Conservation (phyloP, 192 early-diverging fungal species). For the Cladochytrium replicatum region DNA sequence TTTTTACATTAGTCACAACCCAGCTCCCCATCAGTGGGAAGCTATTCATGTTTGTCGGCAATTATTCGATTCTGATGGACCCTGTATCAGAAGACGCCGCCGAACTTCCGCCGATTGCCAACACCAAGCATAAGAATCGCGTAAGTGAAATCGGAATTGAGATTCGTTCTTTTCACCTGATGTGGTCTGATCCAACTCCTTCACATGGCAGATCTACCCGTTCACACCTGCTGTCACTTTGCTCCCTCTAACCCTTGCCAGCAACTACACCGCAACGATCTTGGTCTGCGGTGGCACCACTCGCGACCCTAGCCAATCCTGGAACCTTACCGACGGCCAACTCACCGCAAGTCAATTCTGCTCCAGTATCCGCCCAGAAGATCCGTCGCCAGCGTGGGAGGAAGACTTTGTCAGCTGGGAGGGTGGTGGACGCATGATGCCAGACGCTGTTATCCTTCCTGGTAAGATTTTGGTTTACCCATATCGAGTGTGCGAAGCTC, state of each 20-base stretch:
- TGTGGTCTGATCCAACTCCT: no score
- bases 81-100: constrained; percentile 12
- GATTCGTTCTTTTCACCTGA: no score
- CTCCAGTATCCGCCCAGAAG: not conserved
- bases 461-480: constrained; percentile 13
- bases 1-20: no score
- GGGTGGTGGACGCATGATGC: constrained; percentile 3
- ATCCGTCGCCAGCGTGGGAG: not conserved
- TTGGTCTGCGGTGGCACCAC: constrained; percentile 31
- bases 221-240: constrained; percentile 42
- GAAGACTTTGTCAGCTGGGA: not conserved
- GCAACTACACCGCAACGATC: constrained; percentile 24
- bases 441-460: constrained; percentile 26
- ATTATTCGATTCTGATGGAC: constrained; percentile 15
- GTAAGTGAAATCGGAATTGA: no score
- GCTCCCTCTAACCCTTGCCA: constrained; percentile 39
- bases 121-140: no score
- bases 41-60: constrained; percentile 27
- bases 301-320: no score
- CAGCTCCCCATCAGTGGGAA: constrained; percentile 25
- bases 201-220: constrained; percentile 49
- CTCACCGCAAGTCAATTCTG: not conserved
- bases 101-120: no score
- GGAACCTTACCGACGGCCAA: not conserved
- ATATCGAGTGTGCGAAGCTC: not conserved